Base-by-base conservation (phyloP, 805 yeast genomes). In the Suhomyces sp. region DNA sequence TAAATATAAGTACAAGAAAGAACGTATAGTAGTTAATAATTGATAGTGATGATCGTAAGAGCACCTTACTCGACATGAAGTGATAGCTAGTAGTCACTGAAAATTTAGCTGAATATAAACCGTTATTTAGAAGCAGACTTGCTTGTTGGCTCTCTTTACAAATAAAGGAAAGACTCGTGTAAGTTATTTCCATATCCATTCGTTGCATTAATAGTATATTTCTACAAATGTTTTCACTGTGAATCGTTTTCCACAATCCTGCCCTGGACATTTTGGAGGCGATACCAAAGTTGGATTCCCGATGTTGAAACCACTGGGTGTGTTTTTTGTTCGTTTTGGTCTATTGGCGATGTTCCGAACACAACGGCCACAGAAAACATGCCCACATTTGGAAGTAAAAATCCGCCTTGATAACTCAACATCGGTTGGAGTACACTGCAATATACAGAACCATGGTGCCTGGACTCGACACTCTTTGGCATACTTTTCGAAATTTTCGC, bases 321-420 rank as follows among this genome's bases (percentile, higher is more conserved):
- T 61, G 42, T 58, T 60, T 42, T 53, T 51, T 26, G 62, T 48
- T n/a, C 55, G 53, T 52, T 64, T 54, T 61, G 74, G 72, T 49
- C 77, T 62, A 59, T 79, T 77, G 15, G 79, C 79, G n/a, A 87
- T 83, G 59, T 84, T 80, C 57, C 82, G 82, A 22, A 87, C 87
- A 69, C 97, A 90, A 42, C 93, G 69, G 1, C 97, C 97, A 68
- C 97, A 90, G 65, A 82, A 90, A 0, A 85, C 80, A 71, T 90
- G 97, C 0, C 97, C 97, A 73, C 97, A 90, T 40, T 68, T 70
- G 0, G 88, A 79, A 17, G 79, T 77, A 62, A 85, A 90, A 2
- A 87, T 79, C 54, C 90, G 78, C 60, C 77, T 82, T 0, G 92
- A 86, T 33, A 88, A 70, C 51, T 80, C 85, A 17, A 71, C 61